Conservation (phyloP, 139 green algal species). For the Chloropicon primus region DNA sequence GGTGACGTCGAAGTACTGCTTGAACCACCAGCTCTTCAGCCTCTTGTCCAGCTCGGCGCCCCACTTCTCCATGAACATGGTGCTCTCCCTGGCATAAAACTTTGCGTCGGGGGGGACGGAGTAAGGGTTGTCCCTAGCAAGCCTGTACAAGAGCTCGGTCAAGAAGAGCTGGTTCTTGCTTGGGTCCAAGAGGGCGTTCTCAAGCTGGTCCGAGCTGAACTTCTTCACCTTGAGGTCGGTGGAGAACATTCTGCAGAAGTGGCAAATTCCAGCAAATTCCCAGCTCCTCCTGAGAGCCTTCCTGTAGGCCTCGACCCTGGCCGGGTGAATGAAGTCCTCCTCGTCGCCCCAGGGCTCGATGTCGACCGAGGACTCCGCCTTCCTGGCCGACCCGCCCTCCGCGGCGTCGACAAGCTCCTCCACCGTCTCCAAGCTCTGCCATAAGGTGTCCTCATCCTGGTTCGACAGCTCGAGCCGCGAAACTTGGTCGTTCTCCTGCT, state of each 20-base stretch:
- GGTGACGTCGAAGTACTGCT: background rate
- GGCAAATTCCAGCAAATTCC: background rate
- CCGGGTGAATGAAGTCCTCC: background rate
- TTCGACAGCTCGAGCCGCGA: background rate
- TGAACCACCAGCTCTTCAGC: background rate
- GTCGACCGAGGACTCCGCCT: too few relatives aligned
- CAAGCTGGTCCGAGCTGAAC: background rate
- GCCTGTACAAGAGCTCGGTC: background rate
- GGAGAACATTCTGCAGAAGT: background rate
- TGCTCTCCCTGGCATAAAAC: background rate
- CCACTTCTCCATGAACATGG: background rate
- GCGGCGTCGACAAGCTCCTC: background rate
- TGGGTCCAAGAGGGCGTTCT: background rate
- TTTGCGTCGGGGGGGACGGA: background rate
- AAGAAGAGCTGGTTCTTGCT: background rate
- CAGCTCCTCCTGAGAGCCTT: background rate
- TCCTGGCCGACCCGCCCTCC: too few relatives aligned
- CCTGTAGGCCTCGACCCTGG: background rate
- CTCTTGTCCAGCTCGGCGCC: background rate
- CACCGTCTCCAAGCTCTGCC: background rate
- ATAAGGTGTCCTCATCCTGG: background rate
- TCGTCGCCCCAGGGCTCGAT: too few relatives aligned
- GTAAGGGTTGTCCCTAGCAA: background rate
- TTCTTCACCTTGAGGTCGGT: background rate
- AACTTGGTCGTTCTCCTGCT: background rate